Percentiles rank a stretch among this genome's conserved stretches.
Conservation (phyloP, 495 filamentous ascomycete genomes). For the Xylaria sp. region DNA sequence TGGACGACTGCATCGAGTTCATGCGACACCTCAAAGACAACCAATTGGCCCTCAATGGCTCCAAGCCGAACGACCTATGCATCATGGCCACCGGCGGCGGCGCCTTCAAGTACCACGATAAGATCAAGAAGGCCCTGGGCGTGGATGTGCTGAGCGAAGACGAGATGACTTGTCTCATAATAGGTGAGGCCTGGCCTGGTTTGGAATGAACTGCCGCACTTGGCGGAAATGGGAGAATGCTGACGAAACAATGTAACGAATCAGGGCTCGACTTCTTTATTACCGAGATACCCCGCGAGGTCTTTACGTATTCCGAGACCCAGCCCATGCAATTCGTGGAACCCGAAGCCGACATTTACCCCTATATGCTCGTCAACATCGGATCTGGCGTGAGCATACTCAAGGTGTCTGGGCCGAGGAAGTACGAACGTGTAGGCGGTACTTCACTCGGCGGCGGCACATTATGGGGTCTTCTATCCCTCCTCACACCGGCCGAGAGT, state of each 20-base stretch:
- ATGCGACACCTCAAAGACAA: constrained; percentile 82
- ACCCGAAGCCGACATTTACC: constrained; percentile 78
- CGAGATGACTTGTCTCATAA: constrained; percentile 98
- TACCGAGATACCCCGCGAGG: constrained; percentile 92
- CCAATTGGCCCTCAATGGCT: constrained; percentile 75
- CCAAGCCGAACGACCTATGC: constrained; percentile 68
- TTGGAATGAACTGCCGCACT: neutral
- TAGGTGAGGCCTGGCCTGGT: constrained; percentile 58
- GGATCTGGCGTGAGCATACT: constrained; percentile 99
- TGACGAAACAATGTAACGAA: constrained; percentile 1
- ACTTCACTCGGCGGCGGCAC: constrained; percentile 95
- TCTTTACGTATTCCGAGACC: constrained; percentile 92
- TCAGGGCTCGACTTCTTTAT: constrained; percentile 97
- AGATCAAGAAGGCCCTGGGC: constrained; percentile 77
- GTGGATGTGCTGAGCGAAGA: constrained; percentile 92
- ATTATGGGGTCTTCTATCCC: constrained; percentile 89
- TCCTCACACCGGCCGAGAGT: constrained; percentile 85
- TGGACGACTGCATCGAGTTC: constrained; percentile 89
- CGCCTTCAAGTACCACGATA: constrained; percentile 94
- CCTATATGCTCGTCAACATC: constrained; percentile 97
- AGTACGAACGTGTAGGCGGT: constrained; percentile 89
- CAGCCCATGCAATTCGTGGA: constrained; percentile 86
- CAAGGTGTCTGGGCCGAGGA: constrained; percentile 87
- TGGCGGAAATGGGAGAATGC: neutral
- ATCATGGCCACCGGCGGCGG: constrained; percentile 96